These are phyloP conservation scores for Wickerhamiella allomyrinae DNA, from an alignment of 805 yeast species.

Conservation along the genomic window DNA sequence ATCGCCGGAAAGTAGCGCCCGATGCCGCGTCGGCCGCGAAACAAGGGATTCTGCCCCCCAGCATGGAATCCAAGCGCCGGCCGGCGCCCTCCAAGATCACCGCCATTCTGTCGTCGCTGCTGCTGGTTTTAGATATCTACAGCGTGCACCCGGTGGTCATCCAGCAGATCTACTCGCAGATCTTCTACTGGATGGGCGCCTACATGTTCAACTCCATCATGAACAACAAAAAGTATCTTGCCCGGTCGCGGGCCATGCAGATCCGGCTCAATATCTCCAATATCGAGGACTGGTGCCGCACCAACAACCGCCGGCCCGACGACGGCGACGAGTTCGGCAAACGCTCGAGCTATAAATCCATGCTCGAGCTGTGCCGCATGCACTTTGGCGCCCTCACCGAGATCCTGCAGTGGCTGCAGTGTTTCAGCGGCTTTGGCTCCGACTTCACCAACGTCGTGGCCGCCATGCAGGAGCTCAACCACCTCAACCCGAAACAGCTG, in stretches of 20 bases:
- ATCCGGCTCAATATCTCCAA: constrained; percentile 73
- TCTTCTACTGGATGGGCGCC: constrained; percentile 64
- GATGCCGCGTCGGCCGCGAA: constrained; percentile 60
- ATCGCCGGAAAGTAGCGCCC: constrained; percentile 31
- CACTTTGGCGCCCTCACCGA: constrained; percentile 65
- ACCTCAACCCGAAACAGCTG: constrained; percentile 56
- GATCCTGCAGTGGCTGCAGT: constrained; percentile 80
- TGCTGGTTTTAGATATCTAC: constrained; percentile 72
- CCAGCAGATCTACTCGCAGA: constrained; percentile 63
- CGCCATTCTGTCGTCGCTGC: constrained; percentile 76
- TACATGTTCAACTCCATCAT: constrained; percentile 61
- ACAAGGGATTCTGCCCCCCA: constrained; percentile 71
- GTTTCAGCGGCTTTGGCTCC: constrained; percentile 55
- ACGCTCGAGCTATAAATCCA: constrained; percentile 34
- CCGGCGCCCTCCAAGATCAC: constrained; percentile 82
- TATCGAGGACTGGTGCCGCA: constrained; percentile 86
- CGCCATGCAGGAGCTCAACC: constrained; percentile 42
- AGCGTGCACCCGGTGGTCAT: constrained; percentile 65
- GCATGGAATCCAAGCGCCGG: constrained; percentile 51
- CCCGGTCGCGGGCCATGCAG: constrained; percentile 80
- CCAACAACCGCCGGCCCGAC: constrained; percentile 40
- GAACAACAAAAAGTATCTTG: constrained; percentile 50
- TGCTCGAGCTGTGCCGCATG: constrained; percentile 47
- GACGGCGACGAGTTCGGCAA: constrained; percentile 18
- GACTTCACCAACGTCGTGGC: constrained; percentile 29